These are phyloP conservation scores for Clonostachys solani DNA, from an alignment of 2,329 filamentous ascomycete species.

Conservation along the genomic window DNA sequence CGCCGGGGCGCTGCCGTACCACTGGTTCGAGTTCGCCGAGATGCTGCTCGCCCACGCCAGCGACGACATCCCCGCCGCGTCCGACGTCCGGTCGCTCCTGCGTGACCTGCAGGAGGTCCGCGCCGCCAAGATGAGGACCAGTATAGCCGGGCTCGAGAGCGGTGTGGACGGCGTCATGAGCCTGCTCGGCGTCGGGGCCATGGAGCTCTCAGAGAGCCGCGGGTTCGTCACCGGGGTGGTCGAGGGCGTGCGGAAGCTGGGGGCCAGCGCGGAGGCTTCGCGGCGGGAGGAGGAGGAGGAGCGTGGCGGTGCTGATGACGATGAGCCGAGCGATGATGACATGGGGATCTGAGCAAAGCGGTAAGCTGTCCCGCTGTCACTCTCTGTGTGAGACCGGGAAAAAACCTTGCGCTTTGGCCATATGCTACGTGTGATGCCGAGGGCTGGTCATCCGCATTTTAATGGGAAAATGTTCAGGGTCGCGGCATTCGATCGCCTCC, in stretches of 20 bases:
- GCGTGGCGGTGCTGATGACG: slow-evolving; percentile 54
- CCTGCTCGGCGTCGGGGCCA: slow-evolving; percentile 74
- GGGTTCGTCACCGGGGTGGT: slow-evolving; percentile 82
- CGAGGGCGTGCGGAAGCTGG: slow-evolving; percentile 81
- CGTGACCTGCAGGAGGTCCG: slow-evolving; percentile 83
- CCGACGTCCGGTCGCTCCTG: slow-evolving; percentile 70
- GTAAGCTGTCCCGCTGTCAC: no score
- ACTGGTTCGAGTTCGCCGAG: slow-evolving; percentile 91
- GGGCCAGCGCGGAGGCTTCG: slow-evolving; percentile 72
- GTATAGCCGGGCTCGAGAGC: slow-evolving; percentile 66
- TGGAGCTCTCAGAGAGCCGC: slow-evolving; percentile 87
- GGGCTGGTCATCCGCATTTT: no score
- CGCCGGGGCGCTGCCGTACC: slow-evolving; percentile 75
- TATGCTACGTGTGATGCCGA: no score
- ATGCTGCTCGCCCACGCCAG: slow-evolving; percentile 79
- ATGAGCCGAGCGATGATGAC: slow-evolving; percentile 56
- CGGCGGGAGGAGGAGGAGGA: slow-evolving; percentile 75
- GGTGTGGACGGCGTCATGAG: slow-evolving; percentile 68
- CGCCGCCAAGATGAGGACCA: slow-evolving; percentile 81
- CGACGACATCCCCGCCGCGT: slow-evolving; percentile 73
- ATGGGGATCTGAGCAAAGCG: slow-evolving; percentile 33
- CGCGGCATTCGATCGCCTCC: no score
- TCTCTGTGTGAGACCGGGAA: no score
- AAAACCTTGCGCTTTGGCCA: no score
- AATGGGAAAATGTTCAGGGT: no score